Evolutionary conservation across 306 rosid species (phyloP).

Genomic region (Purshia tridentata): DNA sequence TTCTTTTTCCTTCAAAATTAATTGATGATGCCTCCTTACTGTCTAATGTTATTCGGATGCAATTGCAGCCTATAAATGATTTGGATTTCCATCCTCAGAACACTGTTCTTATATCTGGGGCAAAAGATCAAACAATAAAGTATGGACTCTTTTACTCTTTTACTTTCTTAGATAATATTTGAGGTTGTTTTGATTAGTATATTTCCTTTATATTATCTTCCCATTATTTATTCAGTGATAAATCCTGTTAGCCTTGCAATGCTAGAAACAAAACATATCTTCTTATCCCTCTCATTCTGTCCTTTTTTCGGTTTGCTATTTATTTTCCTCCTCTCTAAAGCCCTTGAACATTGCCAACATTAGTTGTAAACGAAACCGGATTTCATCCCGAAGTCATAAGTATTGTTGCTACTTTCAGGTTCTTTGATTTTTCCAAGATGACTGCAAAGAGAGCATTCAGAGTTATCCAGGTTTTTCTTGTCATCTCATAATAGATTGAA

Average conservation of each 20-base stretch:
- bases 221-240: slow-evolving; percentile 1
- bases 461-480: slow-evolving; percentile 75
- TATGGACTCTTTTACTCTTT: slow-evolving; percentile 38
- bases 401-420: slow-evolving; percentile 42
- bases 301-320: slow-evolving; percentile 19
- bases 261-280: neutral
- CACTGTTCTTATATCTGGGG: slow-evolving; percentile 74
- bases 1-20: neutral
- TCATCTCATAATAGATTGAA: slow-evolving; percentile 22
- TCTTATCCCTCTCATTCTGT: slow-evolving; percentile 9
- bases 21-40: neutral
- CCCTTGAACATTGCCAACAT: slow-evolving; percentile 16
- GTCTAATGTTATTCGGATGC: slow-evolving; percentile 22
- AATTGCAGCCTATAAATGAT: slow-evolving; percentile 88
- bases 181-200: neutral
- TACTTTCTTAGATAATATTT: slow-evolving; percentile 12
- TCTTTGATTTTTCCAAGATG: slow-evolving; percentile 80
- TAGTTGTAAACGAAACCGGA: neutral
- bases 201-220: neutral
- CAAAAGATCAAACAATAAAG: slow-evolving; percentile 93
- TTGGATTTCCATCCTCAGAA: slow-evolving; percentile 94
- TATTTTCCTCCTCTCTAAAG: neutral
- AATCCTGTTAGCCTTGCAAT: neutral
- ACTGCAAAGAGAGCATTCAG: slow-evolving; percentile 87
- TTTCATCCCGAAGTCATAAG: neutral